Conservation (phyloP, 1,139 yeast genomes). For the Candida sp. region DNA sequence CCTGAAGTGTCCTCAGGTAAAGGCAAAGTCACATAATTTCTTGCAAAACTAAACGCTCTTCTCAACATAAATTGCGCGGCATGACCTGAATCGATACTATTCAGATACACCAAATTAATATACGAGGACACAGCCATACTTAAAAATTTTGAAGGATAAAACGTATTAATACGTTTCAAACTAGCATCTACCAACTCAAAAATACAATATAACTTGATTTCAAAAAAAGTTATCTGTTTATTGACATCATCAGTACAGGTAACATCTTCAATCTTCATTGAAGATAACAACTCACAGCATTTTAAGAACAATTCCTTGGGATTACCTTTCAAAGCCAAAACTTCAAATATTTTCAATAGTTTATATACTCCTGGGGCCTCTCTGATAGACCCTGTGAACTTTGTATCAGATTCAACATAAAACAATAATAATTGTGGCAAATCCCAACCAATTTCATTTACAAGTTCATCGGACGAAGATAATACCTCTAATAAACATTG, state of each 20-base stretch:
- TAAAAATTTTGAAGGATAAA: slow-evolving; percentile 75
- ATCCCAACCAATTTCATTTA: slow-evolving; percentile 85
- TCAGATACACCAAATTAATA: slow-evolving; percentile 42
- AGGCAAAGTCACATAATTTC: slow-evolving; percentile 58
- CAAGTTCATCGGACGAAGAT: slow-evolving; percentile 40
- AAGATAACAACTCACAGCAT: slow-evolving; percentile 56
- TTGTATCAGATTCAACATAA: slow-evolving; percentile 32
- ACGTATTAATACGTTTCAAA: slow-evolving; percentile 53
- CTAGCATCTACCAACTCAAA: slow-evolving; percentile 58
- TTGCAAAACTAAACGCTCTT: slow-evolving; percentile 59
- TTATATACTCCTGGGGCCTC: slow-evolving; percentile 31
- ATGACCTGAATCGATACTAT: slow-evolving; percentile 16
- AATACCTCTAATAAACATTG: slow-evolving; percentile 32
- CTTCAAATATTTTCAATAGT: slow-evolving; percentile 51
- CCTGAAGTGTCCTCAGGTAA: slow-evolving; percentile 30
- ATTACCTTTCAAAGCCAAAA: slow-evolving; percentile 64
- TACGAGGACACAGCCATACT: slow-evolving; percentile 60
- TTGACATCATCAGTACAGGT: slow-evolving; percentile 9
- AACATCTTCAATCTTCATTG: slow-evolving; percentile 16
- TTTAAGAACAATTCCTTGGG: slow-evolving; percentile 76
- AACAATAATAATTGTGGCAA: slow-evolving; percentile 60
- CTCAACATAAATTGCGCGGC: slow-evolving; percentile 45
- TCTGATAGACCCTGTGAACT: slow-evolving; percentile 19
- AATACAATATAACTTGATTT: slow-evolving; percentile 59
- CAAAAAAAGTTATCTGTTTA: slow-evolving; percentile 34